A percentile compares a stretch with the other conserved stretches of the same genome.
These are phyloP conservation scores for Cylindrodendrum hubeiense DNA, from an alignment of 2,329 filamentous ascomycete species.

Conservation along the genomic window DNA sequence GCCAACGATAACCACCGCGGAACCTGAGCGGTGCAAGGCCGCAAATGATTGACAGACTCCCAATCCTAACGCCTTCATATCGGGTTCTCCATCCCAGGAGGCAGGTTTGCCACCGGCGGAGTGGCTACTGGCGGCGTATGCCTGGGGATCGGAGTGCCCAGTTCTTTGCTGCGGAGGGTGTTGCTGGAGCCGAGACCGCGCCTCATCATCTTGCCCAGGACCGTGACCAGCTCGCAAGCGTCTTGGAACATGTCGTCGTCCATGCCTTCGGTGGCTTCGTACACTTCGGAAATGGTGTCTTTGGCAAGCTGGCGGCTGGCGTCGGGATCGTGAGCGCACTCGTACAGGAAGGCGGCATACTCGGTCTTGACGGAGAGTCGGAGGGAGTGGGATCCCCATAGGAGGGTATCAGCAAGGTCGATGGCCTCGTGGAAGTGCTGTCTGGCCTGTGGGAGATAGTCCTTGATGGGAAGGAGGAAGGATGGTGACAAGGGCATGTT, in stretches of 20 bases:
- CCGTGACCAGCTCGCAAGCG: slow-evolving; percentile 87
- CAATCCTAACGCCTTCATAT: slow-evolving; percentile 48
- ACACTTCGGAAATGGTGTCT: slow-evolving; percentile 88
- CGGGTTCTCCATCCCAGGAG: slow-evolving; percentile 58
- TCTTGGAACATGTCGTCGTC: slow-evolving; percentile 96
- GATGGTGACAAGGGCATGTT: slow-evolving; percentile 65
- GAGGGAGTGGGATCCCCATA: slow-evolving; percentile 91
- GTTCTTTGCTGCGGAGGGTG: slow-evolving; percentile 47
- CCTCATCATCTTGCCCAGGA: slow-evolving; percentile 90
- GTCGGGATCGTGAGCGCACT: slow-evolving; percentile 87
- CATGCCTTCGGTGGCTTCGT: slow-evolving; percentile 91
- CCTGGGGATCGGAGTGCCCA: slow-evolving; percentile 32
- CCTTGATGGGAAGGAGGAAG: slow-evolving; percentile 81
- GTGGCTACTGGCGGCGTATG: slow-evolving; percentile 40
- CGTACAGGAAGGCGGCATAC: slow-evolving; percentile 92
- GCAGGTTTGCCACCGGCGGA: slow-evolving; percentile 43
- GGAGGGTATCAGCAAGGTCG: slow-evolving; percentile 77
- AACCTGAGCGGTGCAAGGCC: background rate
- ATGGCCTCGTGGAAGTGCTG: slow-evolving; percentile 85
- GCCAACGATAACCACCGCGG: background rate
- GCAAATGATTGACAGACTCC: slow-evolving; percentile 4
- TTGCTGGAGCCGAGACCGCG: slow-evolving; percentile 67
- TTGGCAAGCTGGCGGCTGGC: slow-evolving; percentile 82
- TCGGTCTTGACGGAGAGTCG: slow-evolving; percentile 92
- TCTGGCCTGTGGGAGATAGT: slow-evolving; percentile 88